phyloP scores from a whole-genome alignment of 2,329 filamentous ascomycete species.

The Calonectria hongkongensis region DNA sequence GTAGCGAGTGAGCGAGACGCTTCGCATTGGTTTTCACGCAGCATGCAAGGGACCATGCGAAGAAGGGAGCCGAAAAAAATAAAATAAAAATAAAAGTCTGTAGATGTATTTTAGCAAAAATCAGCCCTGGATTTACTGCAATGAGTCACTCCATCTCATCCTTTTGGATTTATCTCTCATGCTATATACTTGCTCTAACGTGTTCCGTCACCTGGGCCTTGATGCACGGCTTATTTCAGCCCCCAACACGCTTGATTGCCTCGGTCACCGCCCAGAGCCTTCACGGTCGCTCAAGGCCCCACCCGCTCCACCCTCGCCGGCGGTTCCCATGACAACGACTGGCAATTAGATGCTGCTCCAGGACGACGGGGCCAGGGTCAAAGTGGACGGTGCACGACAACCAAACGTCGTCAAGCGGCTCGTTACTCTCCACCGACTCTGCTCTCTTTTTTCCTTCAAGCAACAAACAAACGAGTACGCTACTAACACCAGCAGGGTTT shows the following conservation, averaged over 20 bases:
- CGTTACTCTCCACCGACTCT: conserved; percentile 39
- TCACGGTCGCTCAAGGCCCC: not conserved
- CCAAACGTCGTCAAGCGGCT: conserved; percentile 45
- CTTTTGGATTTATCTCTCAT: no score
- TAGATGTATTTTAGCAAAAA: no score
- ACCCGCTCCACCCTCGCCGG: not conserved
- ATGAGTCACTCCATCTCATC: no score
- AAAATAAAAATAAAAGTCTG: no score
- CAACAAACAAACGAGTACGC: conserved; percentile 44
- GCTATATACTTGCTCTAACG: no score
- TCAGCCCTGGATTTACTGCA: no score
- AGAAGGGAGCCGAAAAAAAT: no score
- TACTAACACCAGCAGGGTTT: conserved; percentile 59
- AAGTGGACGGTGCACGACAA: conserved; percentile 51
- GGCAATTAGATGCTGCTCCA: conserved; percentile 45
- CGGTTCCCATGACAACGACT: conserved; percentile 63
- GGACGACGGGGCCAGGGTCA: conserved; percentile 49
- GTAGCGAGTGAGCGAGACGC: no score
- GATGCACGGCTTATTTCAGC: no score
- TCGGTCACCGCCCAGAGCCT: conserved; percentile 26
- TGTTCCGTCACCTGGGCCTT: no score
- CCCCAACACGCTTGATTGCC: not conserved
- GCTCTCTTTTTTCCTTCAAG: conserved; percentile 40
- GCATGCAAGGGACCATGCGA: no score
- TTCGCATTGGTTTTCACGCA: no score